Evolutionary conservation across 306 rosid genomes (phyloP).

Genomic region (Rubus parviflorus): DNA sequence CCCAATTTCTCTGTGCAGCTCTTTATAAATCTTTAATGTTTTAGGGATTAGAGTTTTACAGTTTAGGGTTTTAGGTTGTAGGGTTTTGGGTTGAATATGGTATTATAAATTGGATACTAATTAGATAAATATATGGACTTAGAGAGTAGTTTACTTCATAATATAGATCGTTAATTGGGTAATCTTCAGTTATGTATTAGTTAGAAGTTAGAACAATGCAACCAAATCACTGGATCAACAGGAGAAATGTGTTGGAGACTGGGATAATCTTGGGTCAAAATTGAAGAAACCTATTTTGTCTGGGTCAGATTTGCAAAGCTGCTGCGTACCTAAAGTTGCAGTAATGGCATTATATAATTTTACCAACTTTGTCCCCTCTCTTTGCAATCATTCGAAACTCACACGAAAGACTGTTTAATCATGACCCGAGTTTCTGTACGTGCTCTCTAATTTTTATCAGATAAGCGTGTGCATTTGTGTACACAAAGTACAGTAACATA

Average conservation of each 20-base stretch:
- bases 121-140: no score
- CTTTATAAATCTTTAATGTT: no score
- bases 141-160: no score
- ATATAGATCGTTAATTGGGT: no score
- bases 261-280: background rate
- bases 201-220: background rate
- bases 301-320: background rate
- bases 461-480: background rate
- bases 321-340: background rate
- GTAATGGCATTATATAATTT: background rate
- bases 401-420: background rate
- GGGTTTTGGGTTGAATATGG: no score
- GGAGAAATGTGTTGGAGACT: background rate
- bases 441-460: background rate
- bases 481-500: background rate
- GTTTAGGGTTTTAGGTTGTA: no score
- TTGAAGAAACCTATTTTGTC: background rate
- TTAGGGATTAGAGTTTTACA: no score
- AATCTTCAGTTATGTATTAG: background rate
- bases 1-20: no score
- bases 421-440: background rate
- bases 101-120: no score
- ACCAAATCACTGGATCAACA: background rate
- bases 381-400: background rate
- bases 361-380: background rate